These are phyloP conservation scores for Trichoderma brevicompactum DNA, from an alignment of 2,329 filamentous ascomycete genomes.

Conservation along the genomic window DNA sequence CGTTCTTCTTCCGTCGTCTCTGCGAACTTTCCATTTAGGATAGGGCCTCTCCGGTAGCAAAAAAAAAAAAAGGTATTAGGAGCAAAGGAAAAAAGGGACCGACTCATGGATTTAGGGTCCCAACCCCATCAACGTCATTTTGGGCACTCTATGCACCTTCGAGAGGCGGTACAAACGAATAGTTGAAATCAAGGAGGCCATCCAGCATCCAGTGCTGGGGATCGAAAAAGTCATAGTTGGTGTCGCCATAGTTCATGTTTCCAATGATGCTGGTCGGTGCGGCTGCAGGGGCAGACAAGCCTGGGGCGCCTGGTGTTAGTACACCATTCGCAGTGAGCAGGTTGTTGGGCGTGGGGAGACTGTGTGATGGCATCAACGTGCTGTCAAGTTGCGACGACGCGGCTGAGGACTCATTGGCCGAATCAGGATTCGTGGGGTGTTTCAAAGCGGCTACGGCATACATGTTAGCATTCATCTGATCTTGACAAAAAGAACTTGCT, in stretches of 20 bases:
- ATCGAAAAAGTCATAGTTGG: slow-evolving; percentile 86
- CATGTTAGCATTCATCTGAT: slow-evolving; percentile 37
- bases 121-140: slow-evolving; percentile 1
- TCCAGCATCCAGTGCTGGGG: slow-evolving; percentile 94
- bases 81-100: slow-evolving; percentile 17
- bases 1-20: slow-evolving; percentile 15
- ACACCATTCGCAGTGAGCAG: slow-evolving; percentile 56
- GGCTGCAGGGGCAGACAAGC: slow-evolving; percentile 46
- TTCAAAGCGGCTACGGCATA: slow-evolving; percentile 64
- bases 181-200: slow-evolving; percentile 80
- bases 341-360: slow-evolving; percentile 48
- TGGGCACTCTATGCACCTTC: slow-evolving; percentile 52
- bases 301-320: slow-evolving; percentile 56
- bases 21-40: slow-evolving; percentile 25
- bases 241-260: slow-evolving; percentile 64
- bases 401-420: slow-evolving; percentile 71
- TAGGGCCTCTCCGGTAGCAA: slow-evolving; percentile 8
- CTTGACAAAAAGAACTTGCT: not conserved
- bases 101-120: slow-evolving; percentile 18
- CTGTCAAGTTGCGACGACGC: slow-evolving; percentile 68
- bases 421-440: slow-evolving; percentile 85
- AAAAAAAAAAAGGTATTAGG: not conserved
- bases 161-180: slow-evolving; percentile 60
- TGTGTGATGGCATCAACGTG: slow-evolving; percentile 56
- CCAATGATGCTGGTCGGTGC: slow-evolving; percentile 54